Conservation (phyloP, 169 alveolate genomes). For the Plasmodium coatneyi region DNA sequence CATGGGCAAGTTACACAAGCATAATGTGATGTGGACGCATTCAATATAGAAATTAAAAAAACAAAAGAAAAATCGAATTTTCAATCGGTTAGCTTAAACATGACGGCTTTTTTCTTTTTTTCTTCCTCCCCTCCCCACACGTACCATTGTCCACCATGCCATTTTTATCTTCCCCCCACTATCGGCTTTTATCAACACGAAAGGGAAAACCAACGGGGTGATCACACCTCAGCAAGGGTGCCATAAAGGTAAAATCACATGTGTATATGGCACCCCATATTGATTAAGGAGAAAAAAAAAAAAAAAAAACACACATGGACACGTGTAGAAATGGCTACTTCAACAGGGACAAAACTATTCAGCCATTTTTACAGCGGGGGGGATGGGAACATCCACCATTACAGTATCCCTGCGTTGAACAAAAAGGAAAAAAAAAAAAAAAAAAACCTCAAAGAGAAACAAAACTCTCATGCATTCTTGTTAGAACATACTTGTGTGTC, state of each 20-base stretch:
- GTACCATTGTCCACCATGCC: neutral
- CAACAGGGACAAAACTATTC: neutral
- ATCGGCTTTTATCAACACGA: neutral
- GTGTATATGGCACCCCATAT: neutral
- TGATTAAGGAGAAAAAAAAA: neutral
- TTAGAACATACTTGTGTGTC: neutral
- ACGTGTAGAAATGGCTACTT: neutral
- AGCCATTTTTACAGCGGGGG: neutral
- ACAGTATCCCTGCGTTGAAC: neutral
- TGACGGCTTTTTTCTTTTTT: neutral
- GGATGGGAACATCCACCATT: neutral
- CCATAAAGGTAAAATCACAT: neutral
- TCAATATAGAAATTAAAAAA: neutral
- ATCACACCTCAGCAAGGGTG: neutral
- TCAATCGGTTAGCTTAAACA: neutral
- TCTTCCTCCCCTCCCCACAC: neutral
- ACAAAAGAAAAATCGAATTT: neutral
- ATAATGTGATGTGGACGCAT: neutral
- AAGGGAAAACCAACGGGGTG: neutral
- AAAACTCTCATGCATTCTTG: neutral
- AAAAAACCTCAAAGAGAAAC: neutral
- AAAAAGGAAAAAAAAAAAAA: too few relatives aligned
- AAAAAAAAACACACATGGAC: neutral
- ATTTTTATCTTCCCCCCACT: neutral
- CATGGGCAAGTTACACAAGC: neutral